A percentile compares a stretch with the other conserved stretches of the same genome.
These are phyloP conservation scores for Sporothrix euskadiensis DNA, from an alignment of 2,329 filamentous ascomycete genomes.

Conservation along the genomic window DNA sequence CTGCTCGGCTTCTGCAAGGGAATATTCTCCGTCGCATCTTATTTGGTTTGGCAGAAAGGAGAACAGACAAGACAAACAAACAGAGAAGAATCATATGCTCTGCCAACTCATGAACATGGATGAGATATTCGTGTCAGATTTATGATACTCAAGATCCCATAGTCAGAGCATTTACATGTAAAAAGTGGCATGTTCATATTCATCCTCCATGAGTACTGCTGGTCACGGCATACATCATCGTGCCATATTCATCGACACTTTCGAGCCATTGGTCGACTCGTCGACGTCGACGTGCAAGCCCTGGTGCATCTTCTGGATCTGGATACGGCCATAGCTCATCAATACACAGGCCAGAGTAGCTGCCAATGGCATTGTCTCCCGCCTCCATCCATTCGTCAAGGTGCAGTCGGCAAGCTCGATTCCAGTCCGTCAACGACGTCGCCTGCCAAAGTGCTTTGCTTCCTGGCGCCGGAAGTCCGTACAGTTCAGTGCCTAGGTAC, in stretches of 20 bases:
- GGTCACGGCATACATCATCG: conserved; percentile 53
- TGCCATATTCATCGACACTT: conserved; percentile 54
- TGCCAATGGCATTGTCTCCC: too few relatives aligned
- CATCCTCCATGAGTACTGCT: conserved; percentile 47
- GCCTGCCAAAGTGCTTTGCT: conserved; percentile 49
- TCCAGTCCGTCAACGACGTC: conserved; percentile 44
- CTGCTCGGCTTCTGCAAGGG: neutral
- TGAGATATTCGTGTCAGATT: neutral
- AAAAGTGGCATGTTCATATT: conserved; percentile 11
- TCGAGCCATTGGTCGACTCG: conserved; percentile 52
- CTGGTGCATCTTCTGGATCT: conserved; percentile 37
- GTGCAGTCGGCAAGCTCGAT: conserved; percentile 43
- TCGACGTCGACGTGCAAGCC: conserved; percentile 36
- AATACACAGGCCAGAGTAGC: conserved; percentile 42
- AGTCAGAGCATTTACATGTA: too few relatives aligned
- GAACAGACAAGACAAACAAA: neutral
- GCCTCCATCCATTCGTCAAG: conserved; percentile 45
- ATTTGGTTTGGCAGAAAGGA: neutral
- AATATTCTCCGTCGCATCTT: neutral
- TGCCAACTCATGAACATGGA: neutral
- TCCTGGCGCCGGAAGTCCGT: conserved; percentile 46
- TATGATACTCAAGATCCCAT: too few relatives aligned
- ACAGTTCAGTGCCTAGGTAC: conserved; percentile 53
- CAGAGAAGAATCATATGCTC: neutral
- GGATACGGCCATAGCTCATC: conserved; percentile 54